Base-by-base conservation (phyloP, 768 basidiomycete species). In the Boletus patriciae region DNA sequence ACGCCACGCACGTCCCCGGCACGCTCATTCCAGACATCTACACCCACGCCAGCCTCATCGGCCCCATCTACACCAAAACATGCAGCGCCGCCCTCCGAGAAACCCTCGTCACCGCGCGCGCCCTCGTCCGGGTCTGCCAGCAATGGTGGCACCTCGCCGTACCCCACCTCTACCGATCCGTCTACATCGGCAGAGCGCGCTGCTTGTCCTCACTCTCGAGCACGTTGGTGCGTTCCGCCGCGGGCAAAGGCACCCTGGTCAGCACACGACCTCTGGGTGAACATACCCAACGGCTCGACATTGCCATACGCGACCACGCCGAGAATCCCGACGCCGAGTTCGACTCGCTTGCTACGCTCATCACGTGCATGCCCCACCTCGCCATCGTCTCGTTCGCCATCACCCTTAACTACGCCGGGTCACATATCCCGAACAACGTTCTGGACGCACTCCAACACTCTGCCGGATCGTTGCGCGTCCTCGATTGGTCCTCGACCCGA, bases 91-190 rank as follows among this genome's bases (percentile, higher is more conserved):
- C 46, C 27, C 45, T 68, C 3, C 52, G 69, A 29, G 45, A 46
- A 6, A 55, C 66, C 7, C 60, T 72, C 27, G 4, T 70, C 44
- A 72, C 69, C 21, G 66, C 68, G 33, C 61, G 63, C 9, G 51
- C 59, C 37, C 57, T 71, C 25, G 70, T 72, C 2, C 63, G 65
- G 8, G 70, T 71, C 37, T 72, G 67, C 57, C 70, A 46, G 46
- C 62, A 55, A 49, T 71, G 70, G 70, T 68, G 62, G 60, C 55
- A 66, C 42, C 49, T 72, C 31, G 65, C 70, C 23, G 40, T 52
- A 13, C 62, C 60, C 3, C 55, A 41, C 40, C 69, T 71, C 37
- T 69, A 72, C 40, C 48, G 46, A 36, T 65, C 70, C 13, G 52
- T 71, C 2, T 66, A 62, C 33, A 55, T 71, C 3, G 57, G 65